Conservation (phyloP, 2,329 filamentous ascomycete species). For the Claviceps capensis region DNA sequence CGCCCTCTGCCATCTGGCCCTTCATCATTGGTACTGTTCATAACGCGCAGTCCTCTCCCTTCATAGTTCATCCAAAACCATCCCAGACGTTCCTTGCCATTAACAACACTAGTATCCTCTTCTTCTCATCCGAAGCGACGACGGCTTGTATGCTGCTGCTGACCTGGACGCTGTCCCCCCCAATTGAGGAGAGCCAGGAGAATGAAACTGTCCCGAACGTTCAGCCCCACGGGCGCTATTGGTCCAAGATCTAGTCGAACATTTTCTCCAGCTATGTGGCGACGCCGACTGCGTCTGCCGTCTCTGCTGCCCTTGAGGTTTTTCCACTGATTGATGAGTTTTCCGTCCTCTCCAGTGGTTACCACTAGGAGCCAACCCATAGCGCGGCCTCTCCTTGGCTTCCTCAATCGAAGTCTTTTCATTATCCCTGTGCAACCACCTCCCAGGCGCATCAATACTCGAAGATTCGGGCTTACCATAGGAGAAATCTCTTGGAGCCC, state of each 20-base stretch:
- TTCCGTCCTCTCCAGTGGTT: background rate
- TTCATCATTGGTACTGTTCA: background rate
- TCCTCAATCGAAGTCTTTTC: background rate
- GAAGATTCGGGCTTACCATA: no score
- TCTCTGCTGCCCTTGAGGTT: background rate
- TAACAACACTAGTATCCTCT: background rate
- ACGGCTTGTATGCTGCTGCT: slow-evolving; percentile 15
- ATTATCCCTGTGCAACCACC: no score
- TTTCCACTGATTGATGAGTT: background rate
- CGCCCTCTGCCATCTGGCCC: background rate
- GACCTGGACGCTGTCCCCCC: background rate
- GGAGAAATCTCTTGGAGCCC: background rate
- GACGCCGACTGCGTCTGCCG: no score
- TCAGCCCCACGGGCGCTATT: no score
- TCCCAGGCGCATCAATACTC: background rate
- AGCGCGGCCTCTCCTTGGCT: background rate
- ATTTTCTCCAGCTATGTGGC: no score
- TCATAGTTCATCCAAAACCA: background rate
- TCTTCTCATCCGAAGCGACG: slow-evolving; percentile 14
- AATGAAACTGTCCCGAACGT: no score
- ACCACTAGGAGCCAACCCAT: no score
- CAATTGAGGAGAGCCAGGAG: no score
- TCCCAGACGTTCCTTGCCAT: background rate
- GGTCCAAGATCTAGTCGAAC: no score
- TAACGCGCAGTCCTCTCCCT: background rate